Conservation (phyloP, 78 protist species). For the slime mould (Dictyostelium discoideum) region dicty_2.7 NC_007089.4:2754501-2755000, state of each 20-base stretch:
- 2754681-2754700: neutral
- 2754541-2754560: slow-evolving; percentile 39
- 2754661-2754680: no score
- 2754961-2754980: no score
- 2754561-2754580: neutral
- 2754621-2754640: neutral
- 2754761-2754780: no score
- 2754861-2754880: neutral
- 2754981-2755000: no score
- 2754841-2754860: no score
- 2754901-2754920: neutral
- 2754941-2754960: no score
- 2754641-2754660: no score
- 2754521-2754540: slow-evolving; percentile 70
- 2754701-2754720: neutral
- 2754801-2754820: no score
- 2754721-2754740: no score
- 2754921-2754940: no score
- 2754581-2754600: neutral
- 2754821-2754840: no score
- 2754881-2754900: neutral
- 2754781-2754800: no score
- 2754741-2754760: neutral
- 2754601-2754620: neutral
- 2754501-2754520: slow-evolving; percentile 68